A percentile compares a stretch with the other conserved stretches of the same genome.
Evolutionary conservation across 2,329 filamentous ascomycete genomes (phyloP).

Genomic region (Sporothrix pseudoabietina): DNA sequence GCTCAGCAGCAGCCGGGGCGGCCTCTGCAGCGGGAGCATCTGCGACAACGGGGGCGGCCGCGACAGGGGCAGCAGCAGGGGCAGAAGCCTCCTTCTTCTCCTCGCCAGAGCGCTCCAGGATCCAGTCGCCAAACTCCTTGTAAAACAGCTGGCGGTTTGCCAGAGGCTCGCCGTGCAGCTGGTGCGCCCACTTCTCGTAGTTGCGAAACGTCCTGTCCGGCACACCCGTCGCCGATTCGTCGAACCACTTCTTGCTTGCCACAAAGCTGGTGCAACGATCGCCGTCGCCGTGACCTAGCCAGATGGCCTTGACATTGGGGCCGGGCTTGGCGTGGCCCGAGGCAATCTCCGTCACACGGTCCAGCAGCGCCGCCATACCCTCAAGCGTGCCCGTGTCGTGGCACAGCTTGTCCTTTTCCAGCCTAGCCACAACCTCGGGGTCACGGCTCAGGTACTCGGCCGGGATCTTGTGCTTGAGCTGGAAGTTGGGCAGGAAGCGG

Average conservation of each 20-base stretch:
- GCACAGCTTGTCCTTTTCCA: constrained; percentile 68
- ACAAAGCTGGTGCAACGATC: constrained; percentile 70
- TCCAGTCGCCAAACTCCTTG: constrained; percentile 67
- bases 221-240: constrained; percentile 52
- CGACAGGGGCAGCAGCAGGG: not conserved
- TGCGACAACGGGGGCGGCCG: not conserved
- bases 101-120: constrained; percentile 51
- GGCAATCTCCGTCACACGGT: constrained; percentile 66
- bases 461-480: constrained; percentile 68
- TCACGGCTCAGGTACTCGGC: constrained; percentile 68
- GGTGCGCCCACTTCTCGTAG: constrained; percentile 80
- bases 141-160: constrained; percentile 55
- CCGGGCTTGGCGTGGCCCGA: constrained; percentile 57
- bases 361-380: constrained; percentile 74
- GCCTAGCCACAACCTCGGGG: constrained; percentile 60
- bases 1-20: not conserved
- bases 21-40: not conserved
- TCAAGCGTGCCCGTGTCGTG: constrained; percentile 84
- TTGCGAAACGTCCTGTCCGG: constrained; percentile 70
- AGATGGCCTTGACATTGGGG: constrained; percentile 62
- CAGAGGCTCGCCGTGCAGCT: constrained; percentile 62
- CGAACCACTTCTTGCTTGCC: constrained; percentile 65
- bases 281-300: constrained; percentile 74
- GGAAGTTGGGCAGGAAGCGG: constrained; percentile 65
- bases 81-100: constrained; percentile 1